phyloP scores from a whole-genome alignment of 1,139 yeast genomes.

The Scheffersomyces parashehatae region DNA sequence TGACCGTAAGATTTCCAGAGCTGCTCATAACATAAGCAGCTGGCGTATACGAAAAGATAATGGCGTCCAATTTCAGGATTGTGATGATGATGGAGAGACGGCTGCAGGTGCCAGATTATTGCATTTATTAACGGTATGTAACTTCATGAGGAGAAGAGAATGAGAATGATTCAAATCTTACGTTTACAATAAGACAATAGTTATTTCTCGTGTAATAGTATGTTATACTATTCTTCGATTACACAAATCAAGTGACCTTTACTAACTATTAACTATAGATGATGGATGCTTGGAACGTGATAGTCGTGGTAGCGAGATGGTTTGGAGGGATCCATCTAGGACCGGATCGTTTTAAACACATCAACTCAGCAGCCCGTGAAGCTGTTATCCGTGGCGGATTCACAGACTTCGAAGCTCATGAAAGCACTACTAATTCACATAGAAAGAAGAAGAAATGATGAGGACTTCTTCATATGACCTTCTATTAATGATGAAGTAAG shows the following conservation, averaged over 20 bases:
- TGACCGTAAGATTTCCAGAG: slow-evolving; percentile 66
- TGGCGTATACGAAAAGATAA: slow-evolving; percentile 67
- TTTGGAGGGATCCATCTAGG: slow-evolving; percentile 92
- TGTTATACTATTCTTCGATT: background rate
- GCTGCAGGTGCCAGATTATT: slow-evolving; percentile 92
- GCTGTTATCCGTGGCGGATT: slow-evolving; percentile 71
- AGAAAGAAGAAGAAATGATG: background rate
- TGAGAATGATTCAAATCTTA: background rate
- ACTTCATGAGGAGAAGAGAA: background rate
- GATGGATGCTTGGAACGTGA: slow-evolving; percentile 83
- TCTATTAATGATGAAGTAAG: no score
- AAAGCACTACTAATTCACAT: background rate
- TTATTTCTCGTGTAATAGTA: background rate
- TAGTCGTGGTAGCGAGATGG: slow-evolving; percentile 91
- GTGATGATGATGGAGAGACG: slow-evolving; percentile 96
- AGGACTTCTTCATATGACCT: slow-evolving; percentile 4
- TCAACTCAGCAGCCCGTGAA: slow-evolving; percentile 84
- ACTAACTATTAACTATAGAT: slow-evolving; percentile 36
- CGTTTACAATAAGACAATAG: background rate
- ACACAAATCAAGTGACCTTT: slow-evolving; percentile 3
- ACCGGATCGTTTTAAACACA: slow-evolving; percentile 92
- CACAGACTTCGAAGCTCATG: slow-evolving; percentile 10
- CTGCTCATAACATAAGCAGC: slow-evolving; percentile 82
- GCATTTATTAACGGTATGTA: slow-evolving; percentile 67
- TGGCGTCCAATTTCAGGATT: slow-evolving; percentile 70